phyloP scores from a whole-genome alignment of 177 flowering plant genomes.

The Vitis hybrid region DNA sequence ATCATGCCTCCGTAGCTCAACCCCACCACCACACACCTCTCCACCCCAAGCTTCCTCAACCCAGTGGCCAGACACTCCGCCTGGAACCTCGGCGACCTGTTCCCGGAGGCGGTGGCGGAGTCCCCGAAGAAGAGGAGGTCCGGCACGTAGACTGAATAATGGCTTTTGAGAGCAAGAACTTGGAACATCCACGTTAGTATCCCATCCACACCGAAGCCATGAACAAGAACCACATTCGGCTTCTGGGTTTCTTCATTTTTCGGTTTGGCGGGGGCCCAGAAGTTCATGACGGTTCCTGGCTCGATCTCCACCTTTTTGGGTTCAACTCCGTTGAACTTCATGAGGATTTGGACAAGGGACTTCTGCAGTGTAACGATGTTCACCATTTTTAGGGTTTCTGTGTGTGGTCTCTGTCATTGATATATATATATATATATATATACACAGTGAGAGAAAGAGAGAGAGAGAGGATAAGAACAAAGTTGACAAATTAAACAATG shows the following conservation, averaged over 20 bases:
- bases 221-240: constrained; percentile 29
- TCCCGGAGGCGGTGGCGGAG: constrained; percentile 23
- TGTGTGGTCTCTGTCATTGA: not conserved
- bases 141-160: constrained; percentile 32
- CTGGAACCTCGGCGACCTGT: constrained; percentile 35
- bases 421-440: not conserved
- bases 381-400: constrained; percentile 23
- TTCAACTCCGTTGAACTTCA: constrained; percentile 32
- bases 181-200: constrained; percentile 35
- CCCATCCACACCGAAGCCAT: constrained; percentile 28
- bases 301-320: constrained; percentile 32
- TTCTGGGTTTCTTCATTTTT: constrained; percentile 5
- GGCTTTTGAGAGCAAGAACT: constrained; percentile 12
- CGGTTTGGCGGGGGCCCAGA: constrained; percentile 29
- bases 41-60: constrained; percentile 36
- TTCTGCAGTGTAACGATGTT: constrained; percentile 15
- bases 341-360: constrained; percentile 11
- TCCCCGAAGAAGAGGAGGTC: constrained; percentile 45
- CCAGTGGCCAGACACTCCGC: constrained; percentile 33
- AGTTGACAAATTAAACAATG: not conserved
- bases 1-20: constrained; percentile 52
- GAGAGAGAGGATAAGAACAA: too few species aligned
- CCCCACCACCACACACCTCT: constrained; percentile 37
- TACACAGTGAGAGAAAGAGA: too few species aligned
- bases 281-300: constrained; percentile 32